These are phyloP conservation scores for Umbilicus rupestris DNA, from an alignment of 164 flowering plant genomes.

Conservation along the genomic window DNA sequence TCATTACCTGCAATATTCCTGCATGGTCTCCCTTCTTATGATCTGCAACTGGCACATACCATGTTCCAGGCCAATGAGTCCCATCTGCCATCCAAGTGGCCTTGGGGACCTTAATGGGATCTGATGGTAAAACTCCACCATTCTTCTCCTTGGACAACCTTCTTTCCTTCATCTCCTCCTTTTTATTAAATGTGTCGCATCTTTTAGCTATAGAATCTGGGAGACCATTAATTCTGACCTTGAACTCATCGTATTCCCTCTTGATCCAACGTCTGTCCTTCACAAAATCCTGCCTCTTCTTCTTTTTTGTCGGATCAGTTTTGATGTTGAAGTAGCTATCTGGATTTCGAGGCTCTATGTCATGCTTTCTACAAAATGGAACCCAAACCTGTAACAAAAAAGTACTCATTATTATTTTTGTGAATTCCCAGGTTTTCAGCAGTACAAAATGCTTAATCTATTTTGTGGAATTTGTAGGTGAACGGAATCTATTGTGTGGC, in stretches of 20 bases:
- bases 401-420: background rate
- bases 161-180: conserved; percentile 45
- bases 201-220: conserved; percentile 50
- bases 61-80: conserved; percentile 85
- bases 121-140: conserved; percentile 25
- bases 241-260: conserved; percentile 79
- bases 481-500: background rate
- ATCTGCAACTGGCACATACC: conserved; percentile 43
- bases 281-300: conserved; percentile 58
- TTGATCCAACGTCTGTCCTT: conserved; percentile 71
- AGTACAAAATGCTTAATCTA: background rate
- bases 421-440: background rate
- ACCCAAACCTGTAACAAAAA: conserved; percentile 40
- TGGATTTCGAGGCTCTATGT: conserved; percentile 70
- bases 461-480: background rate
- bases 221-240: conserved; percentile 70
- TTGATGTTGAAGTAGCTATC: conserved; percentile 53
- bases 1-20: conserved; percentile 57
- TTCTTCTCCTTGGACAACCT: conserved; percentile 29
- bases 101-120: conserved; percentile 27
- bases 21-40: conserved; percentile 77
- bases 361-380: conserved; percentile 70
- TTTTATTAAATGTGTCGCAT: conserved; percentile 31
- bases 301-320: conserved; percentile 61
- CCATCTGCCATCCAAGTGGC: conserved; percentile 96